Evolutionary conservation across 192 early-diverging fungal genomes (phyloP), one percentile per base, ranked within the genome.

Genomic region (Coemansia sp.): DNA sequence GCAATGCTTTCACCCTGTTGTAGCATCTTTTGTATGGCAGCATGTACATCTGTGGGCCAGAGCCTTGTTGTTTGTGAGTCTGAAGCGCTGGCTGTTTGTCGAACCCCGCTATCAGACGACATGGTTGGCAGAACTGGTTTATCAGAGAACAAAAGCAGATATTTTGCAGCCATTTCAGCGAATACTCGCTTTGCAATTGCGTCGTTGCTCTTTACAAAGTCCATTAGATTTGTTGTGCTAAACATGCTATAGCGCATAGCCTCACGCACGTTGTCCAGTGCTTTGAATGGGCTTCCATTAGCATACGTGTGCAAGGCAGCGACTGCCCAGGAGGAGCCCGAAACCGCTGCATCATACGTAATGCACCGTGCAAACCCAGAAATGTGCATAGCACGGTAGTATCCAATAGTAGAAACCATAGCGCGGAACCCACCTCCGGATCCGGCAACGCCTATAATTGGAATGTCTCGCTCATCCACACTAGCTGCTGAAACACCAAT

Each of bases 341-440:
- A 84, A 21, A 82, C 81, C 64, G 89, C 91, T 3, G 91, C 84
- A 33, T 89, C 75, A 63, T 93, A 94, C 69, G 84, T 90, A 5
- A 86, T 70, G 60, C 88, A 90, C 56, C 91, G 89, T 16, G 84
- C 82, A 9, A 89, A 37, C 30, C 91, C 91, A 5, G 86, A 71
- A 15, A 89, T 73, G 25, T 91, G 70, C 74, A 90, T 86, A 1
- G 84, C 88, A 3, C 82, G 83, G 56, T 91, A 69, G 59, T 88
- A 92, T 10, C 92, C 91, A 15, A 85, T 64, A 18, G 85, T 87
- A 10, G 87, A 86, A 35, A 93, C 68, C 93, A 94, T 94, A 7
- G 93, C 91, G 6, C 92, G 87, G 71, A 87, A 92, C 2, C 93
- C 93, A 13, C 93, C 93, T 30, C 93, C 93, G 62, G 88, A 89